Percentiles rank a stretch among this genome's conserved stretches.
phyloP scores from a whole-genome alignment of 2,329 filamentous ascomycete species.

The Fusarium austroafricanum region DNA sequence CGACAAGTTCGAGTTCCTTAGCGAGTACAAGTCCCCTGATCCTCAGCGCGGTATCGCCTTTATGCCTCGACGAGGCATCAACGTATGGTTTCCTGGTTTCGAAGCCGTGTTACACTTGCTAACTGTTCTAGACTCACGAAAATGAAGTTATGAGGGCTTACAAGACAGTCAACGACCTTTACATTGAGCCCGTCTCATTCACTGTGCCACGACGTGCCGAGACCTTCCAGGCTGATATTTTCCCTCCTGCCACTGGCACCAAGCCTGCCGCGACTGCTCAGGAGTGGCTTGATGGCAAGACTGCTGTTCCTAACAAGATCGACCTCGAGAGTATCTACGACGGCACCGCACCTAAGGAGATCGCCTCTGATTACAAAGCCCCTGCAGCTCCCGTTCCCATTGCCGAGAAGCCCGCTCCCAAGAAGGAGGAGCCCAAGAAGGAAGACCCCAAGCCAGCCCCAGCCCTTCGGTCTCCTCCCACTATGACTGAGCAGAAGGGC shows the following conservation, averaged over 20 bases:
- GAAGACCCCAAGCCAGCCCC: conserved; percentile 66
- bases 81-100: conserved; percentile 64
- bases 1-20: conserved; percentile 97
- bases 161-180: conserved; percentile 95
- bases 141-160: conserved; percentile 96
- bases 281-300: conserved; percentile 91
- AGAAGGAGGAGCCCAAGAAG: conserved; percentile 54
- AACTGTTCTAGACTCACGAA: conserved; percentile 76
- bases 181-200: conserved; percentile 97
- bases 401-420: conserved; percentile 53
- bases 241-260: conserved; percentile 82
- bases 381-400: conserved; percentile 58
- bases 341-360: conserved; percentile 81
- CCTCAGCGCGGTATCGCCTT: conserved; percentile 96
- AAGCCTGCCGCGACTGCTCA: conserved; percentile 82
- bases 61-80: conserved; percentile 92
- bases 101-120: conserved; percentile 32
- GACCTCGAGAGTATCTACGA: conserved; percentile 94
- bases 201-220: conserved; percentile 94
- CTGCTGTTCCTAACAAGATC: conserved; percentile 87
- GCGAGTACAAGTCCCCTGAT: conserved; percentile 96
- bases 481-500: conserved; percentile 84
- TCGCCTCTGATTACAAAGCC: conserved; percentile 76
- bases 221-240: conserved; percentile 97
- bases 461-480: conserved; percentile 63